A percentile compares a stretch with the other conserved stretches of the same genome.
These are phyloP conservation scores for Floccularia luteovirens DNA, from an alignment of 768 basidiomycete genomes.

Conservation along the genomic window DNA sequence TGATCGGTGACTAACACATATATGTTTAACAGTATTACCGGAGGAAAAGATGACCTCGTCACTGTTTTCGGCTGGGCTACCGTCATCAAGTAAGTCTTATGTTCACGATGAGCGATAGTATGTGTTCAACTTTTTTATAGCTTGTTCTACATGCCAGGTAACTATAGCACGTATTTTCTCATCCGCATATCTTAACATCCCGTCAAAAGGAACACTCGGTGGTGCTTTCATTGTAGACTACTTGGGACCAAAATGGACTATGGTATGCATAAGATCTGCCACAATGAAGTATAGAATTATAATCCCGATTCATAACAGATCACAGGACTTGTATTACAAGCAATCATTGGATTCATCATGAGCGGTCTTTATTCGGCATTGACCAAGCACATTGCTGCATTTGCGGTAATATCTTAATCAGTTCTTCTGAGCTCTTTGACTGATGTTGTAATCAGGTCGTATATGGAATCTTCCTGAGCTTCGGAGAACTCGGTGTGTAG, in stretches of 20 bases:
- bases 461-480: slow-evolving; percentile 86
- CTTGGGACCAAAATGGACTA: slow-evolving; percentile 68
- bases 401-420: slow-evolving; percentile 34
- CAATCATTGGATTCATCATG: slow-evolving; percentile 83
- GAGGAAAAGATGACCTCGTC: slow-evolving; percentile 37
- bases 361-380: slow-evolving; percentile 73
- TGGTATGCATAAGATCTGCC: slow-evolving; percentile 34
- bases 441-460: slow-evolving; percentile 40
- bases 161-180: too few species aligned
- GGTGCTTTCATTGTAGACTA: slow-evolving; percentile 75
- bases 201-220: slow-evolving; percentile 39
- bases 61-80: slow-evolving; percentile 80
- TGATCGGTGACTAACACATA: not conserved
- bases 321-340: slow-evolving; percentile 56
- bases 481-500: slow-evolving; percentile 71
- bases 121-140: slow-evolving; percentile 7
- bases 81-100: slow-evolving; percentile 61
- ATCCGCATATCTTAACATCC: not conserved
- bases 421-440: not conserved
- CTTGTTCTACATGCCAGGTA: slow-evolving; percentile 33
- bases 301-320: slow-evolving; percentile 34
- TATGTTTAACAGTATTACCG: slow-evolving; percentile 42
- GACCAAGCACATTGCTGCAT: slow-evolving; percentile 58
- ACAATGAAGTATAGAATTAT: too few species aligned
- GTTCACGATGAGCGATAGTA: not conserved